Evolutionary conservation across 768 basidiomycete species (phyloP).

Genomic region (Pleurotus sapidus): DNA sequence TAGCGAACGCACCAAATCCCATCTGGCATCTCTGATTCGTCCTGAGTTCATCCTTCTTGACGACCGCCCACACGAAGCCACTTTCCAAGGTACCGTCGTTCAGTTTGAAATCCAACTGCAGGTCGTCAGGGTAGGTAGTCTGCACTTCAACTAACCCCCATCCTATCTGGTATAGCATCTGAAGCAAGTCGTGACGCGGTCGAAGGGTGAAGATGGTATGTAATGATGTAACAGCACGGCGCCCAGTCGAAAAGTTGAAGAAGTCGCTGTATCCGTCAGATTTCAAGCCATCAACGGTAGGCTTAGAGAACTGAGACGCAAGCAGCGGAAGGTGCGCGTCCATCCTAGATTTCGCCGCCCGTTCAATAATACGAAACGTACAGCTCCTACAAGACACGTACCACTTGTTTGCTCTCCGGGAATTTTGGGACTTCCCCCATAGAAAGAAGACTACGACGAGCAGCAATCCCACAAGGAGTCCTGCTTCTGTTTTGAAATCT

Average conservation of each 20-base stretch:
- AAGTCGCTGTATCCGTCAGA: conserved; percentile 76
- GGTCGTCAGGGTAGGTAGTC: conserved; percentile 63
- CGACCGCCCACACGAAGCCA: conserved; percentile 82
- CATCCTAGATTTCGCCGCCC: conserved; percentile 40
- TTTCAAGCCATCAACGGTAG: conserved; percentile 51
- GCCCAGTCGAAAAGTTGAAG: conserved; percentile 85
- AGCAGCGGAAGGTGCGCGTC: conserved; percentile 56
- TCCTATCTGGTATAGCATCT: conserved; percentile 56
- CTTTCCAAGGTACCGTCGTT: conserved; percentile 41
- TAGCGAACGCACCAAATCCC: conserved; percentile 75
- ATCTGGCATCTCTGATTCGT: conserved; percentile 68
- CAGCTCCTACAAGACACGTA: conserved; percentile 29
- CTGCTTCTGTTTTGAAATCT: conserved; percentile 69
- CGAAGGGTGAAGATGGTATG: conserved; percentile 77
- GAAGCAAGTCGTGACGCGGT: conserved; percentile 83
- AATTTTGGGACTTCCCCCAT: conserved; percentile 61
- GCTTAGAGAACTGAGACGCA: conserved; percentile 72
- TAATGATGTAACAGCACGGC: conserved; percentile 71
- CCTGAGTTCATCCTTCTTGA: conserved; percentile 75
- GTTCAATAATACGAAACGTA: too few relatives aligned
- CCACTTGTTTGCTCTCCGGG: conserved; percentile 62
- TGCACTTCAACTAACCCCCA: conserved; percentile 75
- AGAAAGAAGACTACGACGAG: conserved; percentile 56
- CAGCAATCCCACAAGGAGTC: conserved; percentile 49
- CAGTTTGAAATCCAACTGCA: conserved; percentile 81